phyloP scores from a whole-genome alignment of 2,329 filamentous ascomycete species.

The Tolypocladium nubicola region DNA sequence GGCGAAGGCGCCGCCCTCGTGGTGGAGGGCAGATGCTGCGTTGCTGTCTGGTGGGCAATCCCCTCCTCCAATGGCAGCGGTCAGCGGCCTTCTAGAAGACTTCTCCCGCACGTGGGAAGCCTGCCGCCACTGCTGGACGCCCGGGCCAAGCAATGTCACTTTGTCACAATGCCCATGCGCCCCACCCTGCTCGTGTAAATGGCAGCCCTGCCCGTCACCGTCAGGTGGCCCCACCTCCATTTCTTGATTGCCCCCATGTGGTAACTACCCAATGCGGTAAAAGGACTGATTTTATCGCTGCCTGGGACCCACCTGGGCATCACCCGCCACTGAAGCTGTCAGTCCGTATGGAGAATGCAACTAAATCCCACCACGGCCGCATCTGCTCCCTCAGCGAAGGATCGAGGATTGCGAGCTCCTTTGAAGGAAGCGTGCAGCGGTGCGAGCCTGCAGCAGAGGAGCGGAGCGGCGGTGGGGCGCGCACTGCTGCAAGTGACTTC shows the following conservation, averaged over 20 bases:
- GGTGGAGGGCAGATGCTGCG: not conserved
- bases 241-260: not conserved
- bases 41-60: not conserved
- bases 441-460: not conserved
- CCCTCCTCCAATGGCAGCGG: too few species aligned
- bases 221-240: not conserved
- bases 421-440: not conserved
- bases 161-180: not conserved
- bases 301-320: not conserved
- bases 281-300: not conserved
- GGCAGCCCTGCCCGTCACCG: not conserved
- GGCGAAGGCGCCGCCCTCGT: not conserved
- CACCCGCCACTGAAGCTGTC: not conserved
- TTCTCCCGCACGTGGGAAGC: conserved; percentile 12
- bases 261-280: not conserved
- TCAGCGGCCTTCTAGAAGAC: conserved; percentile 11
- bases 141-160: not conserved
- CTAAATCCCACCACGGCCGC: not conserved
- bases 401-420: not conserved
- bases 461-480: not conserved
- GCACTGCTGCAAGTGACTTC: not conserved
- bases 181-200: not conserved
- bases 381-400: not conserved
- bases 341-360: not conserved
- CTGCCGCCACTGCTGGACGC: not conserved